Base-by-base conservation (phyloP, 805 yeast genomes). In the Wickerhamiella nectarea region DNA sequence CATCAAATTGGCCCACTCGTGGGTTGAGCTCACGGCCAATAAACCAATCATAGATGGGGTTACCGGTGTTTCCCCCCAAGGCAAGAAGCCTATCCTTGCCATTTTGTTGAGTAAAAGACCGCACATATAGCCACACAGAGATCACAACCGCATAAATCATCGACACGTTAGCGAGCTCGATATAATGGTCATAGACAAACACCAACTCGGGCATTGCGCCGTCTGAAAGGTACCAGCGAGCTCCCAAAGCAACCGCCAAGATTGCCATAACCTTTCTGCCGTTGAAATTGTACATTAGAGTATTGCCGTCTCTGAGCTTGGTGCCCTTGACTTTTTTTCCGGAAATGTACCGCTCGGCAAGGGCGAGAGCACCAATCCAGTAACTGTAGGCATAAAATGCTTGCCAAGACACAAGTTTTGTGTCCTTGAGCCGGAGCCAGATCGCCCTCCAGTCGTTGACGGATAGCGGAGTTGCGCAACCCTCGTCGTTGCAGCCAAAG, bases 11-110 rank as follows among this genome's bases (percentile, higher is more conserved):
- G 1, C 93, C 91, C 46, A 83, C 66, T 53, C 97, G 71, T 21
- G 97, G 98, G 59, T 91, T 91, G 56, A 91, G 68, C 63, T 89
- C 97, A 48, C 98, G 76, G 24, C 98, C 98, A 58, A 91, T 86
- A 57, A 86, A 91, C 96, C 95, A 87, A 50, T 91, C 95, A 58
- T 82, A 89, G 8, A 89, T 52, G 0, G 62, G 52, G 51, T 73
- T 76, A 0, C 84, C 82, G 0, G 94, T 70, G 63, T 89, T 89
- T 2, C 98, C 98, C 36, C 91, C 91, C 33, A 72, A 60, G 0
- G 96, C 87, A 42, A 91, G 67, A 33, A 91, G 75, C 50, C 82
- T 68, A 54, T 83, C 91, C 19, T 29, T 21, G 12, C 47, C 47
- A 9, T 65, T 66, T 0, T 78, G 73, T 19, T 51, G 52, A 5